Base-by-base conservation (phyloP, 2,329 filamentous ascomycete genomes). In the Aspergillus bombycis region DNA sequence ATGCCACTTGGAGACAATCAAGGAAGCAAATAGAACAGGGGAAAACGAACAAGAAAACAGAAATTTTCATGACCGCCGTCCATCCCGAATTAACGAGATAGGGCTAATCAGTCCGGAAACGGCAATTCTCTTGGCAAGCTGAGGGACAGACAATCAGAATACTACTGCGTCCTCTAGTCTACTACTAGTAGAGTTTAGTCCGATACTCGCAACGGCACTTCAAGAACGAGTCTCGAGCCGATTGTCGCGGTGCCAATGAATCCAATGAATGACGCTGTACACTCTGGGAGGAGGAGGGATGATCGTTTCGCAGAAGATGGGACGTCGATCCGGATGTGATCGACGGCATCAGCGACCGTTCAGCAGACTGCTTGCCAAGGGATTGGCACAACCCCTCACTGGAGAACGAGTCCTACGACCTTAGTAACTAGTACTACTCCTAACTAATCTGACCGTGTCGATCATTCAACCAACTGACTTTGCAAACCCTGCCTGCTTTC, bases 341-440 rank as follows among this genome's bases (percentile, higher is more conserved):
- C 56, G 21, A 38, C 26, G 41, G 41, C 26, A 38, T 46, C 28
- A 58, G 19, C 38, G 36, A 14, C 41, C 28, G 36, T 38, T n/a
- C 36, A 32, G 16, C 41, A 58, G 56, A 45, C 41, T 21, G n/a
- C 10, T 52, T 21, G 57, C 57, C 57, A 59, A 50, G 46, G 41
- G 46, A 59, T 59, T 53, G 57, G 34, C 30, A n/a, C 19, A 59
- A 50, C 57, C 45, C 57, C 57, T 59, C 57, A 59, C 57, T 48
- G 46, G 32, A 38, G 45, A n/a, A n/a, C n/a, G n/a, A n/a, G n/a
- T n/a, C n/a, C n/a, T n/a, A n/a, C n/a, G n/a, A n/a, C n/a, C n/a
- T n/a, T n/a, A n/a, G n/a, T n/a, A n/a, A n/a, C n/a, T n/a, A n/a
- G n/a, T n/a, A n/a, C n/a, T n/a, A n/a, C n/a, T n/a, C n/a, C n/a